These are phyloP conservation scores for Saturnispora serradocipensis DNA, from an alignment of 805 yeast genomes.

Conservation along the genomic window DNA sequence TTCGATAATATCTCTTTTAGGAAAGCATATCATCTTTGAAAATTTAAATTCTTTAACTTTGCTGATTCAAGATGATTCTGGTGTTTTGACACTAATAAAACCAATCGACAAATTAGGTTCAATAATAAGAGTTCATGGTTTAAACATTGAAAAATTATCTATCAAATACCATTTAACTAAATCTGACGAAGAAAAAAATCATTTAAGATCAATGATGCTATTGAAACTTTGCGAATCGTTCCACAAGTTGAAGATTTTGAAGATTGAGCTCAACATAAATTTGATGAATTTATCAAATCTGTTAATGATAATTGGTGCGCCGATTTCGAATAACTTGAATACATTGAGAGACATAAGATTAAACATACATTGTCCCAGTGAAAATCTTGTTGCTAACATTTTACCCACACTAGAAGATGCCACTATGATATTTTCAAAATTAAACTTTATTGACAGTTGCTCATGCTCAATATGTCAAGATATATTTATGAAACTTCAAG, in stretches of 20 bases:
- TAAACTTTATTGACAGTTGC: conserved; percentile 22
- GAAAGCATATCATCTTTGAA: conserved; percentile 25
- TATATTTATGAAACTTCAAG: conserved; percentile 8
- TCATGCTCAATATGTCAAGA: conserved; percentile 18
- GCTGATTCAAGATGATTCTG: conserved; percentile 26
- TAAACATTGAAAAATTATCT: conserved; percentile 17
- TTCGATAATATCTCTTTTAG: conserved; percentile 21
- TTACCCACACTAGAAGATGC: conserved; percentile 24
- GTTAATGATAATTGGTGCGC: conserved; percentile 27
- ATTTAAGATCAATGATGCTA: conserved; percentile 26
- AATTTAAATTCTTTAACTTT: conserved; percentile 21
- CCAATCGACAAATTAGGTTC: conserved; percentile 23
- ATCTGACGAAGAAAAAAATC: conserved; percentile 26
- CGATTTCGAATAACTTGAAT: conserved; percentile 20
- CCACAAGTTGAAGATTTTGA: conserved; percentile 14
- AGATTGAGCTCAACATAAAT: conserved; percentile 21
- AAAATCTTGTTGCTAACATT: conserved; percentile 24
- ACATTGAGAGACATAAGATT: conserved; percentile 21
- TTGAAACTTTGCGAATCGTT: conserved; percentile 24
- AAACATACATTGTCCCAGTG: conserved; percentile 24
- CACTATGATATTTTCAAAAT: conserved; percentile 21
- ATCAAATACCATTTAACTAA: conserved; percentile 20
- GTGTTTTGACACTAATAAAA: conserved; percentile 21
- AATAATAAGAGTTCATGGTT: conserved; percentile 19
- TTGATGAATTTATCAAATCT: conserved; percentile 25